Evolutionary conservation across 1,284 basidiomycete genomes (phyloP).

Genomic region (Entoloma clypeatum): DNA sequence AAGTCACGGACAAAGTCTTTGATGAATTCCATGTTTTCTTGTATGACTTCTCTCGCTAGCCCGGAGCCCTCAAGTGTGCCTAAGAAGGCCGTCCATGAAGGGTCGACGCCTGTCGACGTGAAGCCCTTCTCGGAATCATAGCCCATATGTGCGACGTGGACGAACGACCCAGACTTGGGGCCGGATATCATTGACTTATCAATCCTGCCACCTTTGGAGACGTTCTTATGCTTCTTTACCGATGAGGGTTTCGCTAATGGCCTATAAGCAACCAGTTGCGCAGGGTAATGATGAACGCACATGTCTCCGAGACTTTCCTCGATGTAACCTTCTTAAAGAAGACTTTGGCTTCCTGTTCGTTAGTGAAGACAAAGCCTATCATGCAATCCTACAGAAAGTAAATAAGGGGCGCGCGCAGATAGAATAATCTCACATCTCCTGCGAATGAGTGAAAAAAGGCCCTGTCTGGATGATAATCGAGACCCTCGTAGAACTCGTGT

Average conservation of each 20-base stretch:
- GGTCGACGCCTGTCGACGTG: constrained; percentile 85
- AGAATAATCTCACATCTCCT: constrained; percentile 73
- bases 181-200: constrained; percentile 91
- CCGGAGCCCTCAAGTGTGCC: constrained; percentile 70
- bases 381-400: constrained; percentile 61
- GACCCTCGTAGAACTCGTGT: constrained; percentile 85
- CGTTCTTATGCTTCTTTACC: constrained; percentile 57
- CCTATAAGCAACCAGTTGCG: constrained; percentile 10
- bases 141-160: constrained; percentile 94
- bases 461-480: constrained; percentile 84
- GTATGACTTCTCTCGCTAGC: constrained; percentile 71
- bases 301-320: constrained; percentile 58
- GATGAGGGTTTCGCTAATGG: constrained; percentile 39
- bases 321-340: constrained; percentile 85
- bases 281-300: constrained; percentile 13
- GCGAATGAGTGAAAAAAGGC: constrained; percentile 93
- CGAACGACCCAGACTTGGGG: constrained; percentile 77
- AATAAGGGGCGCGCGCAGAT: constrained; percentile 4
- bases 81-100: constrained; percentile 84
- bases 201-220: constrained; percentile 62
- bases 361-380: constrained; percentile 89
- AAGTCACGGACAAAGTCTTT: constrained; percentile 72
- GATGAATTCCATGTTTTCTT: constrained; percentile 87
- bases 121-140: constrained; percentile 87
- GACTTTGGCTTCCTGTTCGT: constrained; percentile 84